These are phyloP conservation scores for Penicillium brevicompactum DNA, from an alignment of 2,329 filamentous ascomycete species.

Conservation along the genomic window DNA sequence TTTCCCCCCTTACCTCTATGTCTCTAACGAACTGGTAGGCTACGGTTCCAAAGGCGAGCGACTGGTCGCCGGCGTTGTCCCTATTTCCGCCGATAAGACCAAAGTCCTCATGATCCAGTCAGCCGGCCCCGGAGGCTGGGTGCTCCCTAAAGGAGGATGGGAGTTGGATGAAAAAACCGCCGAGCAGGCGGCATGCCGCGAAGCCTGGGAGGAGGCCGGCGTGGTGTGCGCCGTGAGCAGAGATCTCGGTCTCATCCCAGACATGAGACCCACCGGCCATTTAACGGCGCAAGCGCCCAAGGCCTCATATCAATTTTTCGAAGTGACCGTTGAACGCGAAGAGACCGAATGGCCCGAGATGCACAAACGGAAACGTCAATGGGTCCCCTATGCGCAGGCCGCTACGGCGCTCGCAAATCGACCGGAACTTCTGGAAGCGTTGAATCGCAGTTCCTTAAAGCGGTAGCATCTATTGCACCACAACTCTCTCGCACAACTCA, in stretches of 20 bases:
- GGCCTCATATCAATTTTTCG: conserved; percentile 62
- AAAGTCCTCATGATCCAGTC: conserved; percentile 94
- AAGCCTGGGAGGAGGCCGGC: conserved; percentile 98
- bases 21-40: conserved; percentile 56
- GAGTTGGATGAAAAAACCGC: conserved; percentile 89
- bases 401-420: conserved; percentile 72
- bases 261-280: conserved; percentile 65
- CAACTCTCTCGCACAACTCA: conserved; percentile 1
- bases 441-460: conserved; percentile 76
- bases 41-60: conserved; percentile 92
- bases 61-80: conserved; percentile 91
- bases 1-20: conserved; percentile 18
- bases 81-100: conserved; percentile 80
- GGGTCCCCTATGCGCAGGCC: conserved; percentile 87
- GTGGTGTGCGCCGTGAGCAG: conserved; percentile 82
- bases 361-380: conserved; percentile 85
- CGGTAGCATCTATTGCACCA: conserved; percentile 32
- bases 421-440: conserved; percentile 84
- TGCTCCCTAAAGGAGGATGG: conserved; percentile 97
- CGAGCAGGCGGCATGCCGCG: conserved; percentile 79
- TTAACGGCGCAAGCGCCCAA: conserved; percentile 67
- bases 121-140: conserved; percentile 87
- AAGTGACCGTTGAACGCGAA: conserved; percentile 84
- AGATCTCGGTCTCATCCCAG: conserved; percentile 83
- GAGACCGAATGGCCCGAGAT: conserved; percentile 89